Base-by-base conservation (phyloP, 208 protist species). In the Novymonas esmeraldas region DNA sequence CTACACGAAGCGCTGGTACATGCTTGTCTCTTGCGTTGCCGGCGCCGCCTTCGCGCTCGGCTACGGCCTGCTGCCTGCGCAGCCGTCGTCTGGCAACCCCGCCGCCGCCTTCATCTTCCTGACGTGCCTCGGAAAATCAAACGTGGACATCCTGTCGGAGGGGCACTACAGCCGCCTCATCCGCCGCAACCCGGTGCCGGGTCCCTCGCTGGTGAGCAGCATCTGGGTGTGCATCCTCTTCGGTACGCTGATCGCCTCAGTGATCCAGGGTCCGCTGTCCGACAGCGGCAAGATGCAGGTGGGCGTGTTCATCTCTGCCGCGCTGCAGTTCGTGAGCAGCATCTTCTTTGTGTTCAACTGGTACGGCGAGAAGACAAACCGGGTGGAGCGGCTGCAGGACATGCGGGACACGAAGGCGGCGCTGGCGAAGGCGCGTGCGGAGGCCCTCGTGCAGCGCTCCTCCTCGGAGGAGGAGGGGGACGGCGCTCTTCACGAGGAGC, bases 1-100 rank as follows among this genome's bases (percentile, higher is more conserved):
- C 51, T 85, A 83, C 68, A 74, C 59, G 48, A 85, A 89, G 71
- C 75, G 79, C 13, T 85, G 73, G 70, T 81, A 85, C 73, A 73
- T 75, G 61, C 46, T 71, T 22, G 14, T 66, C 6, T 81, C 76
- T 5, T 64, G 63, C 34, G 49, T 85, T 10, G 14, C 78, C 36
- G 73, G 75, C 24, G 24, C 54, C 11, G 66, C n/a, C 13, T 66
- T 79, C 39, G 60, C 56, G 16, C 14, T 85, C 6, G 68, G 26
- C 26, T 82, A 70, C 46, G 80, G 52, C 11, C 39, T 82, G 16
- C 80, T 87, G 44, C 84, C 84, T 14, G 64, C 68, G 1, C 74
- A 68, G 49, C 29, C 39, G 4, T 57, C 60, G 6, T 73, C 65
- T 26, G 84, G 67, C n/a, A 22, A 64, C 34, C 55, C 55, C 10